Base-by-base conservation (phyloP, 306 rosid genomes). In the Chamaecrista fasciculata region DNA sequence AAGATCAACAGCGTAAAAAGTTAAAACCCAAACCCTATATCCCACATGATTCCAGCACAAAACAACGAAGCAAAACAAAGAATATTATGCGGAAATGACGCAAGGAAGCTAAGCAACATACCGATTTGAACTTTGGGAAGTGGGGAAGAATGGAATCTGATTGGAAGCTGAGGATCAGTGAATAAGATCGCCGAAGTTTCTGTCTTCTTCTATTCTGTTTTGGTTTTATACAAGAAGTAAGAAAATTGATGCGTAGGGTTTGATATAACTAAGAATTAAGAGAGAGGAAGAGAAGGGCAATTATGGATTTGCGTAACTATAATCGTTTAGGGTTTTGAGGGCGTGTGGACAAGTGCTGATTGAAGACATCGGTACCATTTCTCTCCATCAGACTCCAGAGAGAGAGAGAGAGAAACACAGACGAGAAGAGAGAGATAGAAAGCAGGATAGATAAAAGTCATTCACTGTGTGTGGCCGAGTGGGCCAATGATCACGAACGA, bases 1-100 rank as follows among this genome's bases (percentile, higher is more conserved):
- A 66, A 23, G 74, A 80, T 77, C 73, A 75, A 51, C 4, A 74
- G 82, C 8, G 43, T 31, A 24, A 74, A 24, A 51, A 43, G 69
- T 24, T 66, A 33, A 67, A 83, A 75, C 86, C 87, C 85, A 47
- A 86, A 77, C 69, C 88, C 86, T 73, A 82, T 66, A 18, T 51
- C 78, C 11, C 56, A 76, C 60, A 72, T 61, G 83, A 82, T 64
- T 69, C 67, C 26, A 67, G 24, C 56, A 21, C 24, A 70, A 50
- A 50, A 26, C n/a, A 10, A 3, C 11, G 74, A 57, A 53, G 73
- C 75, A 44, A 76, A 19, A 46, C 5, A 40, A 53, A 14, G 60
- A 26, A 7, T 25, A 62, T 40, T 48, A 52, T 42, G 60, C 24
- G 6, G 75, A 33, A 29, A 53, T 18, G 16, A 73, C n/a, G 16